These are phyloP conservation scores for Fragaria ananassa DNA, from an alignment of 306 rosid species.

Conservation along the genomic window DNA sequence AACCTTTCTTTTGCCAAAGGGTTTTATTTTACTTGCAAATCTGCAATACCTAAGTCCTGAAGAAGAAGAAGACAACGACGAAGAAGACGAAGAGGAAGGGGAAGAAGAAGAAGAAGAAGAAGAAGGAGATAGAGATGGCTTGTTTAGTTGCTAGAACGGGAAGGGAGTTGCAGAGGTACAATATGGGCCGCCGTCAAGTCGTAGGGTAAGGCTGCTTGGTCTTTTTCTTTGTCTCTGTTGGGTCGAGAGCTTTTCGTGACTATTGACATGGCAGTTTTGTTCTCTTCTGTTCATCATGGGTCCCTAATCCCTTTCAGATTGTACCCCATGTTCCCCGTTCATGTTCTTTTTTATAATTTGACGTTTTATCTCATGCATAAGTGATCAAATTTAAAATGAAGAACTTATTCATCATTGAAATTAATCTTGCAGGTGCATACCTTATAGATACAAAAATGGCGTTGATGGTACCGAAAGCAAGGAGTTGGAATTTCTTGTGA, in stretches of 20 bases:
- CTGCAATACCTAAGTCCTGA: background rate
- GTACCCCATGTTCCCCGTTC: background rate
- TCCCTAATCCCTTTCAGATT: background rate
- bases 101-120: background rate
- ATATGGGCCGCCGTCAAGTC: conserved; percentile 91
- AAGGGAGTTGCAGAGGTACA: conserved; percentile 81
- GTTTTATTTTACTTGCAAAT: background rate
- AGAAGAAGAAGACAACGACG: background rate
- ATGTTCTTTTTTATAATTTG: background rate
- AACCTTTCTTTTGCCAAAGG: background rate
- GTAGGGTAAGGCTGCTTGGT: conserved; percentile 57
- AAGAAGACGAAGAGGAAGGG: background rate
- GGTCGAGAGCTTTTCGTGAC: background rate
- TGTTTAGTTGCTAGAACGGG: conserved; percentile 87
- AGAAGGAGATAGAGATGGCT: conserved; percentile 33
- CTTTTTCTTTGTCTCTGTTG: background rate
- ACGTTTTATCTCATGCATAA: background rate
- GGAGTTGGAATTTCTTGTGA: conserved; percentile 73
- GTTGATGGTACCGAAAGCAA: conserved; percentile 35
- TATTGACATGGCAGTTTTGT: background rate
- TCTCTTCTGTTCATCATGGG: background rate
- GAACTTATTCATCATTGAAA: background rate
- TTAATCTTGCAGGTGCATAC: conserved; percentile 73
- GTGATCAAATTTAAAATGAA: background rate
- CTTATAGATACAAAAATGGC: conserved; percentile 67